Base-by-base conservation (phyloP, 805 yeast species). In the Yarrowia sp. region DNA sequence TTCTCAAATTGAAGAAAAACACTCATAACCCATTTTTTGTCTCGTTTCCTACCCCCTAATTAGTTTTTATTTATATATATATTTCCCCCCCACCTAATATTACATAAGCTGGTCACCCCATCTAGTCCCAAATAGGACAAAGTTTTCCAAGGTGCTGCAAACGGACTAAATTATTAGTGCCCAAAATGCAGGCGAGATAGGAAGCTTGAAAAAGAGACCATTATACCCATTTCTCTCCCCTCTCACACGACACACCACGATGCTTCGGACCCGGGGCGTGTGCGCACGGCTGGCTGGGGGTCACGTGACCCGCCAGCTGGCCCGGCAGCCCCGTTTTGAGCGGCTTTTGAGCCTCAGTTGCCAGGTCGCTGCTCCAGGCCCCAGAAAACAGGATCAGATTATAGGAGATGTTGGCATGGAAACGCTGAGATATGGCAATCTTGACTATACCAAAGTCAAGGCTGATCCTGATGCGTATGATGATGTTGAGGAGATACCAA, bases 401-500 rank as follows among this genome's bases (percentile, higher is more conserved):
- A 15, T 55, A 40, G 47, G 63, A 17, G 47, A 20, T 1, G 24
- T 7, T 12, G 63, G 63, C 12, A 40, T 47, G 63, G 63, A 55
- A 6, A 8, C 36, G 7, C 6, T 4, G 30, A 24, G 6, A 24
- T 24, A 24, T 24, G 30, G 7, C 6, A 24, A 24, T 24, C 30
- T 24, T 24, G 30, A 24, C 30, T 24, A 24, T 24, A 24, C 30
- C 30, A 24, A 24, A 7, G 30, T 24, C 30, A 24, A 24, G 30
- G 30, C 30, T 24, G 47, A 55, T 30, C 47, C 47, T 6, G 30
- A 24, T 13, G 63, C 47, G 24, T 55, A 49, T 47, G 63, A 55
- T 6, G 63, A 55, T 55, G 63, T 55, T 24, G 63, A 55, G 63
- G 63, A 55, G 30, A 38, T 38, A 7, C 30, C 30, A 4, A n/a